Evolutionary conservation across 257 asterid genomes (phyloP).

Genomic region (Linderniella brevidens): DNA sequence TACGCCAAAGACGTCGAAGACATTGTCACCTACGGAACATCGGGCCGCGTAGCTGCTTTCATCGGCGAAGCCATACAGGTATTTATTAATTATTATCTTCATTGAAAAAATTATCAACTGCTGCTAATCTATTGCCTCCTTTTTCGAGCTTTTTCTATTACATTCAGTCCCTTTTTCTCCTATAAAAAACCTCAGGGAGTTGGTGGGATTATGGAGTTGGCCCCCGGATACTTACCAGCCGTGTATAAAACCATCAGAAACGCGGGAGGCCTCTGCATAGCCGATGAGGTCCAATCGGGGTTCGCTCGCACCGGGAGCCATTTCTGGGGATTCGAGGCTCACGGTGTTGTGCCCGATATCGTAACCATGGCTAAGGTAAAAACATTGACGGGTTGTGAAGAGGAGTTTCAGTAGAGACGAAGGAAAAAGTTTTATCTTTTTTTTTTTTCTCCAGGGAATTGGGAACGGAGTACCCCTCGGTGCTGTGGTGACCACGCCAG

Average conservation of each 20-base stretch:
- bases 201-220: slow-evolving; percentile 92
- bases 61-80: slow-evolving; percentile 93
- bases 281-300: slow-evolving; percentile 94
- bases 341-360: slow-evolving; percentile 84
- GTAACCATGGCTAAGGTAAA: slow-evolving; percentile 93
- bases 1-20: slow-evolving; percentile 89
- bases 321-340: slow-evolving; percentile 95
- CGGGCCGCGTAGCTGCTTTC: slow-evolving; percentile 73
- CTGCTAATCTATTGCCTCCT: too few species aligned
- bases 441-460: slow-evolving; percentile 40
- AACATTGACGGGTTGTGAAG: too few species aligned
- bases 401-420: background rate
- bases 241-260: slow-evolving; percentile 52
- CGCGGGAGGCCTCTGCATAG: slow-evolving; percentile 92
- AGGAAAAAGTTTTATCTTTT: background rate
- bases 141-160: too few species aligned
- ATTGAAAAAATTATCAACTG: too few species aligned
- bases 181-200: slow-evolving; percentile 49
- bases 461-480: slow-evolving; percentile 95
- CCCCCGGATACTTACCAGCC: slow-evolving; percentile 83
- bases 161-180: too few species aligned
- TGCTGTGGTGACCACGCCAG: slow-evolving; percentile 84
- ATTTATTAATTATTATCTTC: background rate
- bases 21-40: slow-evolving; percentile 70
- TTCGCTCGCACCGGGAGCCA: slow-evolving; percentile 83